Conservation (phyloP, 441 rosid genomes). For the Syzygium syzygioides region DNA sequence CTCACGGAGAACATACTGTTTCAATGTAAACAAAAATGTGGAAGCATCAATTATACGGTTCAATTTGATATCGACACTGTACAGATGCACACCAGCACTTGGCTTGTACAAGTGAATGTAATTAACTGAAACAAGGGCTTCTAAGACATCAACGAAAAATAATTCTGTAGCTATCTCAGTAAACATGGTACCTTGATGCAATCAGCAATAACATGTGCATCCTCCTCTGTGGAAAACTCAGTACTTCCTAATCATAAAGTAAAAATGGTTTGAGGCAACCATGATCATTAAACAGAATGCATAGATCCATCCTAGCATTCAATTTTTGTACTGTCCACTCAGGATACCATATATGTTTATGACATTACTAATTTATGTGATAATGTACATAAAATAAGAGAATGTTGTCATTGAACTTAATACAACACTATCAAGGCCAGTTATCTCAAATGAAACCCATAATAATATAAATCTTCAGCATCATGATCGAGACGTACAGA, state of each 20-base stretch:
- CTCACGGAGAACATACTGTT: slow-evolving; percentile 89
- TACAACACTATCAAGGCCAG: background rate
- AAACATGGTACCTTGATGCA: slow-evolving; percentile 73
- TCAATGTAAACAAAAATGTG: slow-evolving; percentile 12
- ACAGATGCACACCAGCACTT: background rate
- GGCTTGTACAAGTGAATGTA: background rate
- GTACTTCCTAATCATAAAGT: slow-evolving; percentile 56
- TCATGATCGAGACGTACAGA: background rate
- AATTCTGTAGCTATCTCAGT: background rate
- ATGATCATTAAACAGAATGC: background rate
- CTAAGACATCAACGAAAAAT: background rate
- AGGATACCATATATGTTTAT: background rate
- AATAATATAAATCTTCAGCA: background rate
- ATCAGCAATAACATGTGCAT: slow-evolving; percentile 92
- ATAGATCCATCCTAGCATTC: background rate
- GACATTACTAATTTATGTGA: background rate
- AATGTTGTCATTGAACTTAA: background rate
- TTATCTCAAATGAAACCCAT: background rate
- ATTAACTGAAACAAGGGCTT: background rate
- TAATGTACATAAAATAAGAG: background rate
- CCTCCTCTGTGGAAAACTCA: slow-evolving; percentile 70
- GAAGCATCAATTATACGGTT: slow-evolving; percentile 9
- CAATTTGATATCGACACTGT: background rate
- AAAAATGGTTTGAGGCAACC: background rate
- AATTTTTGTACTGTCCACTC: background rate